Conservation (phyloP, 352 stramenopile genomes). For the Bremia lactucae region DNA sequence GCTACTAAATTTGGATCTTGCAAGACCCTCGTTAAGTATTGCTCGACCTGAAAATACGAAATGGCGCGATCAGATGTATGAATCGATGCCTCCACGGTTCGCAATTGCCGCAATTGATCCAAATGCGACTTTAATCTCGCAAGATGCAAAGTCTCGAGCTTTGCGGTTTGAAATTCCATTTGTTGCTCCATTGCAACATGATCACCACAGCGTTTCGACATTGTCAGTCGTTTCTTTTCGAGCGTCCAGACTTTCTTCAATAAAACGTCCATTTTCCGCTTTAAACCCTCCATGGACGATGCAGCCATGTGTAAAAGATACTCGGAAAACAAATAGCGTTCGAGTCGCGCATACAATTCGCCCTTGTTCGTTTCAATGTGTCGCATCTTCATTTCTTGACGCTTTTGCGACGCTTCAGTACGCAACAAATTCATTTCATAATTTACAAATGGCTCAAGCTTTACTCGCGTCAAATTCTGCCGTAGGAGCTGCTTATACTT, state of each 20-base stretch:
- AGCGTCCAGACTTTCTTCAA: conserved; percentile 67
- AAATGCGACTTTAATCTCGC: conserved; percentile 58
- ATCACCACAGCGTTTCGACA: conserved; percentile 43
- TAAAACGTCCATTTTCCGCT: conserved; percentile 51
- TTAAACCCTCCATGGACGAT: conserved; percentile 40
- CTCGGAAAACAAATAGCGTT: conserved; percentile 70
- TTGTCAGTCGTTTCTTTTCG: conserved; percentile 47
- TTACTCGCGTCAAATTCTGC: conserved; percentile 53
- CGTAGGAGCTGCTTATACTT: conserved; percentile 26
- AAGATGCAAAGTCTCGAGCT: conserved; percentile 48
- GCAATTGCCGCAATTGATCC: conserved; percentile 59
- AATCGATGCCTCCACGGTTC: conserved; percentile 64
- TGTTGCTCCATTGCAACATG: conserved; percentile 46
- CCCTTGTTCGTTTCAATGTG: conserved; percentile 77
- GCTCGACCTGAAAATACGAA: conserved; percentile 75
- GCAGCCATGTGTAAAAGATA: conserved; percentile 67
- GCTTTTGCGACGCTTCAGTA: conserved; percentile 64
- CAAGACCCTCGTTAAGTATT: conserved; percentile 72
- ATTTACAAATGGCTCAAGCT: conserved; percentile 71
- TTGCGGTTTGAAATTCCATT: conserved; percentile 62
- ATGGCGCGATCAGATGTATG: conserved; percentile 73
- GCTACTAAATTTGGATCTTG: conserved; percentile 52
- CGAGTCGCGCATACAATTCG: conserved; percentile 55
- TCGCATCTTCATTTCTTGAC: conserved; percentile 77
- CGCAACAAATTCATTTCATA: conserved; percentile 78